Percentiles rank a stretch among this genome's conserved stretches.
phyloP scores from a whole-genome alignment of 371 early-diverging fungal genomes.

The Syncephalis plumigaleata region DNA sequence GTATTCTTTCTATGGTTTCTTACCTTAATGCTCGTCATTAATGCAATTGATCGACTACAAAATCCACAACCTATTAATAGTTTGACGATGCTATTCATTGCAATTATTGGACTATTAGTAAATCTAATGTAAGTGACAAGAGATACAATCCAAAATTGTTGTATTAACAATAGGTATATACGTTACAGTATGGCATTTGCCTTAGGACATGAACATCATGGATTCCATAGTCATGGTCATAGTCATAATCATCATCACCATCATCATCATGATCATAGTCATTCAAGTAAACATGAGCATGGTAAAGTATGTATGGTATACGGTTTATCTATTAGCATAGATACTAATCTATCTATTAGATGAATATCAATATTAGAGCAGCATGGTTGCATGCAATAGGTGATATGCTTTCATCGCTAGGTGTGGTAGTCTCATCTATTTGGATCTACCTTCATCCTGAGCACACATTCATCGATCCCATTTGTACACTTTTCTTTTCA shows the following conservation, averaged over 20 bases:
- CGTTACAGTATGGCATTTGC: constrained; percentile 18
- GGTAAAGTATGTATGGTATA: too few relatives aligned
- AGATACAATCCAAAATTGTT: too few relatives aligned
- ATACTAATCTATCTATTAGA: too few relatives aligned
- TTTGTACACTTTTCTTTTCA: constrained; percentile 77
- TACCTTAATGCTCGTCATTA: constrained; percentile 49
- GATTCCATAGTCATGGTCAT: constrained; percentile 7
- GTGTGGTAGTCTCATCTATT: constrained; percentile 70
- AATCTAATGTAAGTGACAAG: constrained; percentile 55
- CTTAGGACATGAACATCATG: constrained; percentile 21
- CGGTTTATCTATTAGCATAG: too few relatives aligned
- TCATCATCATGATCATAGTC: constrained; percentile 14
- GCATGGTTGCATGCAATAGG: constrained; percentile 70
- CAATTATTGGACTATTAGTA: constrained; percentile 53
- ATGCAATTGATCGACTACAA: constrained; percentile 53
- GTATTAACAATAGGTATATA: background rate
- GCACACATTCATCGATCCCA: constrained; percentile 53
- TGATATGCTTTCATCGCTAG: constrained; percentile 66
- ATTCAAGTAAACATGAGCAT: constrained; percentile 16
- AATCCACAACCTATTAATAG: constrained; percentile 62
- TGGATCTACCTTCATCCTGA: constrained; percentile 50
- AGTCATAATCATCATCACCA: constrained; percentile 16
- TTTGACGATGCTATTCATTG: constrained; percentile 49
- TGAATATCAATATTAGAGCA: constrained; percentile 51
- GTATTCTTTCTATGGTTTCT: constrained; percentile 72